These are phyloP conservation scores for Neofusicoccum sp. DNA, from an alignment of 2,329 filamentous ascomycete species.

Conservation along the genomic window DNA sequence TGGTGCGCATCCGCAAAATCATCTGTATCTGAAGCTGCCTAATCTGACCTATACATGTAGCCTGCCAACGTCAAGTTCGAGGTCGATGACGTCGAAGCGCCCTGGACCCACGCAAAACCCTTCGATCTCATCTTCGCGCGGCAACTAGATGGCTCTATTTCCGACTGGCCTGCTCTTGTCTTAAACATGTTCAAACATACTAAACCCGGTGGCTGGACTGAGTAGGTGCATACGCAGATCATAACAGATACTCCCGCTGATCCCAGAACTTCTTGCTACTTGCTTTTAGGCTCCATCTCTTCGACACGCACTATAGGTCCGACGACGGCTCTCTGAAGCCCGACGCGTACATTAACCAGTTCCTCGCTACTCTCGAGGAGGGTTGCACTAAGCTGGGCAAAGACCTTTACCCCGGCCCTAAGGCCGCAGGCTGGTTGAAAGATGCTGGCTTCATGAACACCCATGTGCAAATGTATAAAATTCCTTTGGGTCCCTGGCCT, in stretches of 20 bases:
- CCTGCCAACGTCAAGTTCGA: slow-evolving; percentile 62
- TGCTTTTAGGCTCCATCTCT: slow-evolving; percentile 40
- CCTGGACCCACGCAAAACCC: slow-evolving; percentile 53
- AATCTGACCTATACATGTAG: not conserved
- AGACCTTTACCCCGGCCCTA: slow-evolving; percentile 27
- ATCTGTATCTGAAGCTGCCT: too few species aligned
- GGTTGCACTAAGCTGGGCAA: slow-evolving; percentile 19
- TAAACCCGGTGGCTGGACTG: slow-evolving; percentile 49
- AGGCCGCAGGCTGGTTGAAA: slow-evolving; percentile 36
- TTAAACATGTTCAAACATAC: slow-evolving; percentile 36
- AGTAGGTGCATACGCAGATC: slow-evolving; percentile 24
- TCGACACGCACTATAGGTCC: slow-evolving; percentile 41
- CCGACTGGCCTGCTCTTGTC: slow-evolving; percentile 53
- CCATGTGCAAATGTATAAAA: slow-evolving; percentile 30
- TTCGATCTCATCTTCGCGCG: slow-evolving; percentile 59
- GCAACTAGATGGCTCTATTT: slow-evolving; percentile 52
- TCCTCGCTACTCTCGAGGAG: slow-evolving; percentile 2
- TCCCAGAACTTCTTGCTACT: not conserved
- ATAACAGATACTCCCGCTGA: too few species aligned
- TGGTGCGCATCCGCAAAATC: not conserved
- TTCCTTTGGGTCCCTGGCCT: slow-evolving; percentile 30
- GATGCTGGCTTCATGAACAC: slow-evolving; percentile 46
- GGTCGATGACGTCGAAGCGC: slow-evolving; percentile 61
- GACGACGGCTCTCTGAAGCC: slow-evolving; percentile 33
- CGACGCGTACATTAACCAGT: slow-evolving; percentile 6